These are phyloP conservation scores for Ogataea parapolymorpha DNA, from an alignment of 805 yeast species.

Conservation along the genomic window DNA sequence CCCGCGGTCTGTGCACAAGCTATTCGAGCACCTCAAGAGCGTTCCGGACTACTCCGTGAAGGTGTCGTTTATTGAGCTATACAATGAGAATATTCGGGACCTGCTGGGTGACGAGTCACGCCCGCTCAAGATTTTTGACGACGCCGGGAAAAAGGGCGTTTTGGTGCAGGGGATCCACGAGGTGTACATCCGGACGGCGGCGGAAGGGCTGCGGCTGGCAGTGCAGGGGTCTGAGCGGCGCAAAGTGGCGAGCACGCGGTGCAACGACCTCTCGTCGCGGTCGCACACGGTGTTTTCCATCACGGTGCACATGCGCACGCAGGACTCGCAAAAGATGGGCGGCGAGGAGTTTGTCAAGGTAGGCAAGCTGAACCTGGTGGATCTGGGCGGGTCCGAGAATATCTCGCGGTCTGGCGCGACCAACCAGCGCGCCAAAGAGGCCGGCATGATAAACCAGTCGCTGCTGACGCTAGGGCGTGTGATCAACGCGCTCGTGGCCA, in stretches of 20 bases:
- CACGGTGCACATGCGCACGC: slow-evolving; percentile 52
- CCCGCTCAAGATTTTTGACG: slow-evolving; percentile 54
- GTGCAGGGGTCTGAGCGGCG: slow-evolving; percentile 59
- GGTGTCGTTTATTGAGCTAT: slow-evolving; percentile 79
- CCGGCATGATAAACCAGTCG: slow-evolving; percentile 86
- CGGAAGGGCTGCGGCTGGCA: slow-evolving; percentile 50
- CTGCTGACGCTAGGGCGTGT: slow-evolving; percentile 80
- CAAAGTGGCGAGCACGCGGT: slow-evolving; percentile 73
- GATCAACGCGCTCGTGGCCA: slow-evolving; percentile 63
- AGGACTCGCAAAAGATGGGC: slow-evolving; percentile 33
- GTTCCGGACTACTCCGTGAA: slow-evolving; percentile 63
- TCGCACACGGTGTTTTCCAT: slow-evolving; percentile 79
- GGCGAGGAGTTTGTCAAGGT: slow-evolving; percentile 50
- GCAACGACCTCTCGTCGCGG: slow-evolving; percentile 74
- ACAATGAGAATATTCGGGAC: slow-evolving; percentile 83
- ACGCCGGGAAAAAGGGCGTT: slow-evolving; percentile 40
- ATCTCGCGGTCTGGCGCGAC: slow-evolving; percentile 81
- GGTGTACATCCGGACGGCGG: slow-evolving; percentile 44
- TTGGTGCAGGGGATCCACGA: slow-evolving; percentile 58
- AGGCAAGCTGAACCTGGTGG: slow-evolving; percentile 78
- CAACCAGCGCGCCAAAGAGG: slow-evolving; percentile 81
- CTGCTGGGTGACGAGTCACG: slow-evolving; percentile 52
- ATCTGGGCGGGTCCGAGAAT: slow-evolving; percentile 90
- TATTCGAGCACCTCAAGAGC: slow-evolving; percentile 49
- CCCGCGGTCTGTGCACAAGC: slow-evolving; percentile 52